phyloP scores from a whole-genome alignment of 345 rosid species.

The Linum lewisii region DNA sequence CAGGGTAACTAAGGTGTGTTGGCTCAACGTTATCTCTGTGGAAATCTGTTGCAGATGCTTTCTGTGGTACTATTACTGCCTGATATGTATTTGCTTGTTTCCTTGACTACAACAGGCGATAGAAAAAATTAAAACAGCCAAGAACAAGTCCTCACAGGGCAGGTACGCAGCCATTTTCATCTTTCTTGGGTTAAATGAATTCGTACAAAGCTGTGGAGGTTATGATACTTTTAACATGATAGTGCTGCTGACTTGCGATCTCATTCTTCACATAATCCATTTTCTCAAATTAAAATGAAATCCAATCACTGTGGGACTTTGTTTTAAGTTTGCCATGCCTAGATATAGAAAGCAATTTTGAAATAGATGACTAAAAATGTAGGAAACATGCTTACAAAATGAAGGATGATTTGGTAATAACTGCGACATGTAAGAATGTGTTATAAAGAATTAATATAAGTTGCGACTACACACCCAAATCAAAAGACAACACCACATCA shows the following conservation, averaged over 20 bases:
- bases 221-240: neutral
- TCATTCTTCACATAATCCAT: too few relatives aligned
- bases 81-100: conserved; percentile 4
- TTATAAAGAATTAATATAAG: too few relatives aligned
- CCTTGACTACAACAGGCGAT: conserved; percentile 38
- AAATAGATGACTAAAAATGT: too few relatives aligned
- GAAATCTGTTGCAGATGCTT: neutral
- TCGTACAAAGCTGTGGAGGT: neutral
- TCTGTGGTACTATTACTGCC: neutral
- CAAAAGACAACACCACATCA: too few relatives aligned
- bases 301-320: too few relatives aligned
- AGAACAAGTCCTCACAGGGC: conserved; percentile 94
- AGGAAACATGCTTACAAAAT: too few relatives aligned
- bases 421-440: too few relatives aligned
- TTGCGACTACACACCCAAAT: too few relatives aligned
- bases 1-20: conserved; percentile 69
- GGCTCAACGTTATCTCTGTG: neutral
- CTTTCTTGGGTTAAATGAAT: neutral
- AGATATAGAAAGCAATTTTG: too few relatives aligned
- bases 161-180: conserved; percentile 38
- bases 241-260: neutral
- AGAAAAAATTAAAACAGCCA: conserved; percentile 85
- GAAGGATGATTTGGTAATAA: too few relatives aligned
- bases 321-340: too few relatives aligned
- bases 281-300: too few relatives aligned